Evolutionary conservation across 2,329 filamentous ascomycete genomes (phyloP).

Genomic region (Paramyrothecium sp.): DNA sequence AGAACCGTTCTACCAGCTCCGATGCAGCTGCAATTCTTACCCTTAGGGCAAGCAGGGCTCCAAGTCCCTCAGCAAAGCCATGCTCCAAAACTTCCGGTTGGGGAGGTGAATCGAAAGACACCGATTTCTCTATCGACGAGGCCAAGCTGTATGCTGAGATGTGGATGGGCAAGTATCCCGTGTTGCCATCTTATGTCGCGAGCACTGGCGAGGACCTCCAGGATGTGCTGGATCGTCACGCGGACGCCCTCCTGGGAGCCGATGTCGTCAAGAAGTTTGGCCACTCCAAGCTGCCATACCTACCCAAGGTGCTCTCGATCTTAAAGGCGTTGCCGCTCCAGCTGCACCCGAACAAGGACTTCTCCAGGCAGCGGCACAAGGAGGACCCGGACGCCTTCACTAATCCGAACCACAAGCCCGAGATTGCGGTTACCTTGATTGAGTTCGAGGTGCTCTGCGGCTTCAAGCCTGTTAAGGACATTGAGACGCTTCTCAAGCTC

Average conservation of each 20-base stretch:
- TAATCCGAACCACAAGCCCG: constrained; percentile 76
- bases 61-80: constrained; percentile 63
- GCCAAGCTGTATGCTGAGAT: constrained; percentile 62
- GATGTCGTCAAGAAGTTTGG: constrained; percentile 60
- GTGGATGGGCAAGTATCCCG: constrained; percentile 78
- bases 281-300: constrained; percentile 61
- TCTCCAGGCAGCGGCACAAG: constrained; percentile 63
- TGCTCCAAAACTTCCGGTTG: constrained; percentile 62
- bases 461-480: constrained; percentile 64
- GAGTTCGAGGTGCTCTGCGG: constrained; percentile 76
- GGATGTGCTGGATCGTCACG: constrained; percentile 60
- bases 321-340: constrained; percentile 73
- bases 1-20: constrained; percentile 42
- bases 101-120: constrained; percentile 12
- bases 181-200: constrained; percentile 63
- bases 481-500: constrained; percentile 58
- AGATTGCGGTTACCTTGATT: constrained; percentile 71
- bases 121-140: constrained; percentile 62
- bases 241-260: constrained; percentile 62
- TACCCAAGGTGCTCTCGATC: constrained; percentile 76
- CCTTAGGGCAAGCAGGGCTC: constrained; percentile 69
- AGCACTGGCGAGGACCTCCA: constrained; percentile 62
- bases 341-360: constrained; percentile 69
- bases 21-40: constrained; percentile 56
- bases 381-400: constrained; percentile 64